Evolutionary conservation across 2,329 filamentous ascomycete species (phyloP), one percentile per base, ranked within the genome.

Genomic region (Ascochyta lentis): DNA sequence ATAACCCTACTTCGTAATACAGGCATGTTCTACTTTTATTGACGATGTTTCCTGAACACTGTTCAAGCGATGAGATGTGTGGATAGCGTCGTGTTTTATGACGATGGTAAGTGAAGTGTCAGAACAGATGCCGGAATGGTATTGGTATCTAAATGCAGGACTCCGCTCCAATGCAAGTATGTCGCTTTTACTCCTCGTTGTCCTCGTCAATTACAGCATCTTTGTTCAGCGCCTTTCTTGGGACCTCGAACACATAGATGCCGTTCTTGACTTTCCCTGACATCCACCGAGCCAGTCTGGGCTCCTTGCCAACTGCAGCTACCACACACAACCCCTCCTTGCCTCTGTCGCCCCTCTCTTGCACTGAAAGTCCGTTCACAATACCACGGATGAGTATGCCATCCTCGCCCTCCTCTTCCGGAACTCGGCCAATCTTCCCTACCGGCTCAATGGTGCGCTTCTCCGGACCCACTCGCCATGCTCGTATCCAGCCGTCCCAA

Each of bases 401-500:
- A 37, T 69, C 57, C 23, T 52, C 56, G 15, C 66, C 63, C 8
- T 59, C 57, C n/a, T 63, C 57, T 22, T 58, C 35, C 12, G 70
- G 64, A 9, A 74, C 56, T 2, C 61, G 63, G 13, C 86, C 89
- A 27, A 95, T 79, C 1, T 86, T 81, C 1, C 92, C 92, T 7
- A 92, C 76, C 0, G 85, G 78, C 68, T 95, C 88, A 40, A 99
- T 69, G 22, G 63, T 67, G 78, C 93, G 95, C 73, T 97, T 94
- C 38, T 91, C 86, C 49, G 62, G 58, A 9, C 87, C 89, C 19
- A 99, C 82, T 58, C 84, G 87, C 95, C 95, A 99, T 5, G 89
- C 89, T 45, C 94, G 84, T 54, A 99, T 83, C 75, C 86, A 87
- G 2, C 95, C 95, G 72, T 96, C 95, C 93, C 94, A 99, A 76